These are phyloP conservation scores for Dipteronia sinensis DNA, from an alignment of 345 rosid species.

Conservation along the genomic window DNA sequence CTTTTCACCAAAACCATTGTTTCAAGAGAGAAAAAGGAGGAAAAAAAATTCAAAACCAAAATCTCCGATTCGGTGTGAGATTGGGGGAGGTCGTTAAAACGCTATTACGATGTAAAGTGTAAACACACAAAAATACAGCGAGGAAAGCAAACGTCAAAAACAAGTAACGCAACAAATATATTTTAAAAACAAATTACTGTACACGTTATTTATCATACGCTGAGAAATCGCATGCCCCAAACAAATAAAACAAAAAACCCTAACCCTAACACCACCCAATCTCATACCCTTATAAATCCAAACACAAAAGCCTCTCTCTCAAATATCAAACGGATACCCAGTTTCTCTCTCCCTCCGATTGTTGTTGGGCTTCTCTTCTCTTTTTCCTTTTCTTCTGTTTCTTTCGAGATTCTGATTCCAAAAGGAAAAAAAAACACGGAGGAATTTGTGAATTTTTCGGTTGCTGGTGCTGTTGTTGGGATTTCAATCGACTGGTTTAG, in stretches of 20 bases:
- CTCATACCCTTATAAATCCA: neutral
- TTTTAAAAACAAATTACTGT: neutral
- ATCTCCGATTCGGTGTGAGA: neutral
- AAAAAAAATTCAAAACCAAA: neutral
- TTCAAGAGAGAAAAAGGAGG: neutral
- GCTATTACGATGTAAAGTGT: too few relatives aligned
- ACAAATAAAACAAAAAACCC: neutral
- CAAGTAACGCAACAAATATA: neutral
- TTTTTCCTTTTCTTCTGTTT: neutral
- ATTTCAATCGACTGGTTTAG: neutral
- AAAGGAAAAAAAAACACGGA: neutral
- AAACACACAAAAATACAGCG: too few relatives aligned
- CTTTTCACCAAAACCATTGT: neutral
- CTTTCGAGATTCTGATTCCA: neutral
- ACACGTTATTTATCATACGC: neutral
- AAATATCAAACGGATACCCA: neutral
- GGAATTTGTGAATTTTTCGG: neutral
- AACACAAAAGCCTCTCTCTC: neutral
- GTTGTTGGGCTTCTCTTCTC: neutral
- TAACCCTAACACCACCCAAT: neutral
- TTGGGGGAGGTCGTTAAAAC: neutral
- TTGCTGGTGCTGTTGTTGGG: too few relatives aligned
- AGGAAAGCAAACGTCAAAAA: neutral
- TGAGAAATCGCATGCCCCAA: neutral
- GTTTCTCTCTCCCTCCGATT: neutral